These are phyloP conservation scores for Quercus agrifolia DNA, from an alignment of 306 rosid genomes.

Conservation along the genomic window DNA sequence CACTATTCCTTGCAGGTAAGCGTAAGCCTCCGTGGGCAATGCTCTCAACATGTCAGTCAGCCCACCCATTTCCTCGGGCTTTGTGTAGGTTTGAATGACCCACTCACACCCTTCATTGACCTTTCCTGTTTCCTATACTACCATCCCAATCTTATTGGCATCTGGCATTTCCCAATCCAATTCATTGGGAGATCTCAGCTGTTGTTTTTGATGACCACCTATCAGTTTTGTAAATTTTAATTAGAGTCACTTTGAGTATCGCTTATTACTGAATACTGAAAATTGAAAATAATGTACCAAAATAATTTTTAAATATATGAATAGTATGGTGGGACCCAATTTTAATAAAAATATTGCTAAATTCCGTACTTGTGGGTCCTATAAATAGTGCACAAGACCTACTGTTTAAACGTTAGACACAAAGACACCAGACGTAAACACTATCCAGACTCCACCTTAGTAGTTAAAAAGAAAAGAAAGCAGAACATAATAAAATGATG, in stretches of 20 bases:
- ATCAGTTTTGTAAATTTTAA: not conserved
- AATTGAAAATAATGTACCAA: rapidly evolving
- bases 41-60: constrained; percentile 51
- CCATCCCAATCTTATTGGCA: not conserved
- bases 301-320: too few relatives aligned
- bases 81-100: constrained; percentile 30
- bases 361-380: rapidly evolving
- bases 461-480: too few relatives aligned
- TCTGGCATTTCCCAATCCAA: too few relatives aligned
- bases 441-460: too few relatives aligned
- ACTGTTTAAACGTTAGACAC: too few relatives aligned
- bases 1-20: too few relatives aligned
- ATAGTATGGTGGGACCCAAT: rapidly evolving
- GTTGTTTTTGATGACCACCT: not conserved
- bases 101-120: constrained; percentile 25
- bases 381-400: rapidly evolving
- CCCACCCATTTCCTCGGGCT: constrained; percentile 26
- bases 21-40: constrained; percentile 62
- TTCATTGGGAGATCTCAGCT: not conserved
- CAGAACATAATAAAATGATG: too few relatives aligned
- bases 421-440: too few relatives aligned
- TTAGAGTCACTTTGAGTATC: too few relatives aligned
- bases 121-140: not conserved
- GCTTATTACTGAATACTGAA: too few relatives aligned
- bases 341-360: too few relatives aligned